Evolutionary conservation across 2,329 filamentous ascomycete species (phyloP), one percentile per base, ranked within the genome.

Genomic region (Zarea fungicola): DNA sequence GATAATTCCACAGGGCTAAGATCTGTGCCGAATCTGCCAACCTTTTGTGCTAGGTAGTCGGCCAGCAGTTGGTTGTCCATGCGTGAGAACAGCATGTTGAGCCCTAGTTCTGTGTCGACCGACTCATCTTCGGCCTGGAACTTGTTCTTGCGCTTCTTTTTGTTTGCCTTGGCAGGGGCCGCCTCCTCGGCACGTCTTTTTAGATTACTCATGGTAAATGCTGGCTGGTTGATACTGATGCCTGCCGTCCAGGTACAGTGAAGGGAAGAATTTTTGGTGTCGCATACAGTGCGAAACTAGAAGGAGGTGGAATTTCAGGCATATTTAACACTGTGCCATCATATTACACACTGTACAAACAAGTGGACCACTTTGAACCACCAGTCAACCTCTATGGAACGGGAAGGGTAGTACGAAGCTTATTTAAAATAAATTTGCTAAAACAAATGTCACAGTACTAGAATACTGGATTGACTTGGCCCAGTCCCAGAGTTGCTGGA

Each of bases 41-140:
- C 85, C 62, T 87, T 81, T 62, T 93, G 85, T 6, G 87, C 87
- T 53, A 96, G 75, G 64, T 96, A 84, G 64, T 96, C 92, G 2
- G 91, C 88, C 40, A 96, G 72, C 35, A 96, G 75, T 56, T 84
- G 81, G 52, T 81, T 84, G 65, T 96, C 89, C 84, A 96, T 91
- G 52, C 82, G 80, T 37, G 83, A 80, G 63, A 96, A 87, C 4
- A 87, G 80, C 55, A 81, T 82, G 68, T 96, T 95, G 56, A 96
- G 72, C 6, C 85, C 84, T 28, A 84, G 79, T 58, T 89, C 81
- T 36, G 81, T 76, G 62, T 89, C 83, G 50, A 84, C 65, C 23
- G 77, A 69, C 21, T 72, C 74, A 41, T 84, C 79, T 35, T 81
- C 75, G 35, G 72, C 57, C 51, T 77, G 72, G 47, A 70, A 68